These are phyloP conservation scores for Mortierella sp. DNA, from an alignment of 371 early-diverging fungal species.

Conservation along the genomic window DNA sequence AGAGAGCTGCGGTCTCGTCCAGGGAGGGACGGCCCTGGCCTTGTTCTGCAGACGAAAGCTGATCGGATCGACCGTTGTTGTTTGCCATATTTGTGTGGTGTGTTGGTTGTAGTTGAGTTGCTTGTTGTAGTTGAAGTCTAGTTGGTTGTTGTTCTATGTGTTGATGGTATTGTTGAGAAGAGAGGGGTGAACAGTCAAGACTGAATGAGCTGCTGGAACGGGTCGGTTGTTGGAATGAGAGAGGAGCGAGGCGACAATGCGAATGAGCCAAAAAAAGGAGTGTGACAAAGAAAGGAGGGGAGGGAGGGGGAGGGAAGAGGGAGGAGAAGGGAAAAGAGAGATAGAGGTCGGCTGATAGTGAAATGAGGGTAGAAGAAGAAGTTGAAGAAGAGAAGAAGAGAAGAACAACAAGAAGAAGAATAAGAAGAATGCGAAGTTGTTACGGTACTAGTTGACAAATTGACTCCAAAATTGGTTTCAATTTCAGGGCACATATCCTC, in stretches of 20 bases:
- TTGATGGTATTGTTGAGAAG: too few species aligned
- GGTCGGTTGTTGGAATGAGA: neutral
- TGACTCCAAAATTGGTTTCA: neutral
- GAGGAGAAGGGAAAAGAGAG: neutral
- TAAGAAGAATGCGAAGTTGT: neutral
- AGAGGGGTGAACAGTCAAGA: neutral
- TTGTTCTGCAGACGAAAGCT: constrained; percentile 49
- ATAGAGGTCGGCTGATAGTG: neutral
- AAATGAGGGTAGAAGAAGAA: neutral
- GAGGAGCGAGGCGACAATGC: neutral
- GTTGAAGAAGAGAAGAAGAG: neutral
- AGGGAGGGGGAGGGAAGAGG: neutral
- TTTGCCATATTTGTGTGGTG: constrained; percentile 7
- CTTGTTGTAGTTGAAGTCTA: too few species aligned
- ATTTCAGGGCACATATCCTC: neutral
- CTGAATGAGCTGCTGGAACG: neutral
- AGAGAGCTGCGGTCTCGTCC: constrained; percentile 16
- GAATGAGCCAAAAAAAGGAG: neutral
- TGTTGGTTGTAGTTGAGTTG: neutral
- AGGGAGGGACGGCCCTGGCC: constrained; percentile 30
- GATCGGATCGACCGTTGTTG: constrained; percentile 23
- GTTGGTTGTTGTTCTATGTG: neutral
- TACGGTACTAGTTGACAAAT: neutral
- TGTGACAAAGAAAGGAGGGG: neutral
- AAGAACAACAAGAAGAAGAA: neutral